A percentile compares a stretch with the other conserved stretches of the same genome.
Evolutionary conservation across 1,284 basidiomycete species (phyloP).

Genomic region (Heterobasidion occidentale): DNA sequence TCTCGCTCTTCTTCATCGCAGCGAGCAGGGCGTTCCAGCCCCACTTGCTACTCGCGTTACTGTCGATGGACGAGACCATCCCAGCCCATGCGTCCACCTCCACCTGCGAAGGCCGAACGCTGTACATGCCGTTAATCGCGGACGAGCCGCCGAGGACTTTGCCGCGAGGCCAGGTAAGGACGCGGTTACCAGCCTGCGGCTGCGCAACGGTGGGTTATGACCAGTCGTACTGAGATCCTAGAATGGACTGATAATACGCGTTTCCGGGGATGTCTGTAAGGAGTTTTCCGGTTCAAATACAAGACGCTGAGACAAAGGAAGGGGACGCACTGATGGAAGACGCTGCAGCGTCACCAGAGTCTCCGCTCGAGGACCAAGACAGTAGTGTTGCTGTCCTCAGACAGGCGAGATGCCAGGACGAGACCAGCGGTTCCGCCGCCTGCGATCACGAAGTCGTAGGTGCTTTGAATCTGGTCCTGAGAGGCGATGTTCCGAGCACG

Average conservation of each 20-base stretch:
- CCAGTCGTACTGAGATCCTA: slow-evolving; percentile 55
- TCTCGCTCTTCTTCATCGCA: slow-evolving; percentile 47
- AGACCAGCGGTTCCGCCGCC: slow-evolving; percentile 69
- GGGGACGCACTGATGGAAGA: slow-evolving; percentile 26
- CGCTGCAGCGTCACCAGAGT: slow-evolving; percentile 41
- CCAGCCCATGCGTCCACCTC: slow-evolving; percentile 51
- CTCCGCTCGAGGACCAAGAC: slow-evolving; percentile 64
- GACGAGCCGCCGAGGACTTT: slow-evolving; percentile 67
- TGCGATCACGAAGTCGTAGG: slow-evolving; percentile 54
- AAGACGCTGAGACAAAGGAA: background rate
- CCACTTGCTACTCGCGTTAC: slow-evolving; percentile 35
- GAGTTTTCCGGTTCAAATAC: slow-evolving; percentile 11
- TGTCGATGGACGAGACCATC: slow-evolving; percentile 28
- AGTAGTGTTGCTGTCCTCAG: slow-evolving; percentile 45
- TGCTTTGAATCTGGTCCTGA: background rate
- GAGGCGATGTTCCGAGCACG: background rate
- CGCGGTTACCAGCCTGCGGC: slow-evolving; percentile 27
- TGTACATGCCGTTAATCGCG: slow-evolving; percentile 69
- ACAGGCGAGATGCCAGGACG: slow-evolving; percentile 56
- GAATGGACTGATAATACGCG: slow-evolving; percentile 42
- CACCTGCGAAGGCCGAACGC: slow-evolving; percentile 41
- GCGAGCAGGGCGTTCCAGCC: slow-evolving; percentile 44
- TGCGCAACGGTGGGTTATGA: slow-evolving; percentile 48
- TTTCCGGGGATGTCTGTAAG: slow-evolving; percentile 39
- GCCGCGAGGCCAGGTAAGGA: slow-evolving; percentile 48